Base-by-base conservation (phyloP, 148 eudicot genomes). In the Rhododendron molle region DNA sequence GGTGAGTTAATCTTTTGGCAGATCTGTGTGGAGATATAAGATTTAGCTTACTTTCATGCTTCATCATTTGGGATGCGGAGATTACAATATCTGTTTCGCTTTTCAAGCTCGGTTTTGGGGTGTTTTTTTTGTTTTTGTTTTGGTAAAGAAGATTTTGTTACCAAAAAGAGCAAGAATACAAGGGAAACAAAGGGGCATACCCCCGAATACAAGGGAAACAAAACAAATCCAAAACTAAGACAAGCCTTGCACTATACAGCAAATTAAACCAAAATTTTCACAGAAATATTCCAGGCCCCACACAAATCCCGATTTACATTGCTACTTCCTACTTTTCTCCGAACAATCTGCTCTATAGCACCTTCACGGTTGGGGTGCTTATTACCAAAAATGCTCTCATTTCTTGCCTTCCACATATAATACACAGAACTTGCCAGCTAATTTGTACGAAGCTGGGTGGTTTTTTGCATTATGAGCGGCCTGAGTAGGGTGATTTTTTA, bases 1-100 rank as follows among this genome's bases (percentile, higher is more conserved):
- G 99, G 99, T 92, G 56, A 87, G 94, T 92, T 62, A 40, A 74
- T 34, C 83, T 83, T 54, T 21, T 50, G 65, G 43, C 67, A 71
- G 78, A 50, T 72, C 78, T 32, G 16, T 9, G 21, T 49, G 12
- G 80, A 72, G 2, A 47, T 34, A 38, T 18, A 50, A 8, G 28
- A 6, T 15, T 67, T 52, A 36, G 36, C 34, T 36, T 54, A 15
- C 13, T 28, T 81, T 58, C 60, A 36, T 36, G 50, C 71, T 23
- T 62, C 26, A 58, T 30, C 44, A 11, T 23, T 56, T 40, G 50
- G 21, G 74, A 16, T 38, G 73, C 7, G 12, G 32, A 81, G 34
- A 56, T 30, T 81, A 56, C 73, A 30, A 62, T 21, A 7, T 52
- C 47, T 71, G 38, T 71, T 81, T 50, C 7, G 44, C 7, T 58